A percentile compares a stretch with the other conserved stretches of the same genome.
phyloP scores from a whole-genome alignment of 768 basidiomycete genomes.

The Macrolepiota dolichaula region DNA sequence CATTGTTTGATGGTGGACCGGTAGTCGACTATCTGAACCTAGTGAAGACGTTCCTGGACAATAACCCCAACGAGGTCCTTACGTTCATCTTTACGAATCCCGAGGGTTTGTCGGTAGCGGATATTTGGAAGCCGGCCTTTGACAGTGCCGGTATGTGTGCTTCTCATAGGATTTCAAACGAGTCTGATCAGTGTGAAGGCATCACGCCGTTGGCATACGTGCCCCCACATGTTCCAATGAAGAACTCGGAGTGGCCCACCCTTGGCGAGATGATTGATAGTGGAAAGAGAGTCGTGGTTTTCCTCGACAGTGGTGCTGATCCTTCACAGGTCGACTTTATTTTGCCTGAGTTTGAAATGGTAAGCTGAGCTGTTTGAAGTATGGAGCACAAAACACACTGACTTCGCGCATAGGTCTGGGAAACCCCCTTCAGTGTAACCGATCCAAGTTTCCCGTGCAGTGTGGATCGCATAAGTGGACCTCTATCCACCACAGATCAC shows the following conservation, averaged over 20 bases:
- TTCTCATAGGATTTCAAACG: background rate
- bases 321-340: constrained; percentile 43
- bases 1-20: constrained; percentile 53
- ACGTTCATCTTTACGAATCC: constrained; percentile 68
- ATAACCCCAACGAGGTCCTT: constrained; percentile 64
- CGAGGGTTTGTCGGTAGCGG: constrained; percentile 45
- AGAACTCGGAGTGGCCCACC: constrained; percentile 56
- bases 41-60: constrained; percentile 53
- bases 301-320: constrained; percentile 51
- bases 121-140: constrained; percentile 53
- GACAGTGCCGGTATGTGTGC: constrained; percentile 38
- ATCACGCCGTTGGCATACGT: constrained; percentile 46
- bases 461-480: constrained; percentile 48
- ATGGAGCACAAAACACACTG: background rate
- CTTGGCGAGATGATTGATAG: constrained; percentile 58
- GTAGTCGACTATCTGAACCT: constrained; percentile 44
- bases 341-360: constrained; percentile 56
- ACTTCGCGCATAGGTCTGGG: constrained; percentile 45
- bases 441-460: constrained; percentile 49
- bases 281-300: constrained; percentile 58
- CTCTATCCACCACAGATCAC: constrained; percentile 45
- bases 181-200: constrained; percentile 20
- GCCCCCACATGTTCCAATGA: constrained; percentile 43
- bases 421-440: constrained; percentile 51
- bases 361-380: constrained; percentile 15